A percentile compares a stretch with the other conserved stretches of the same genome.
Evolutionary conservation across 1,139 yeast genomes (phyloP).

Genomic region (Yamadazyma atlantica): DNA sequence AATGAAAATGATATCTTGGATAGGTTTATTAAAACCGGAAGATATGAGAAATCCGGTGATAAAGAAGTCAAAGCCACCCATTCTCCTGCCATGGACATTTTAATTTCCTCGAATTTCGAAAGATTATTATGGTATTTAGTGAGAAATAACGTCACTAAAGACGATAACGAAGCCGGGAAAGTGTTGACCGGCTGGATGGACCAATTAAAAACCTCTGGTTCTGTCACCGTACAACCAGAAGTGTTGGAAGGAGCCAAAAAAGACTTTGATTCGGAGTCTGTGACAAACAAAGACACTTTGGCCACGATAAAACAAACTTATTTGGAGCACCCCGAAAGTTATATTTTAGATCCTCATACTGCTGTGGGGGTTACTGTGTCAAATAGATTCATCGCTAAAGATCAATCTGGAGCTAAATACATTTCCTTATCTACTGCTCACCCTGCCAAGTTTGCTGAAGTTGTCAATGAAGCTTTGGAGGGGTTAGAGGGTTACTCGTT

Average conservation of each 20-base stretch:
- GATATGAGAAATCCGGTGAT: slow-evolving; percentile 65
- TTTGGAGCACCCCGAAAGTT: slow-evolving; percentile 58
- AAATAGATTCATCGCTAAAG: slow-evolving; percentile 52
- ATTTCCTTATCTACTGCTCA: slow-evolving; percentile 94
- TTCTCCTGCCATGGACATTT: slow-evolving; percentile 98
- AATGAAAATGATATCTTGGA: slow-evolving; percentile 93
- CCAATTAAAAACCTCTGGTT: slow-evolving; percentile 71
- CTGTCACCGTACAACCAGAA: slow-evolving; percentile 65
- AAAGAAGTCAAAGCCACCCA: slow-evolving; percentile 78
- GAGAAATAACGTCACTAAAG: slow-evolving; percentile 59
- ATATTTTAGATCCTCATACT: slow-evolving; percentile 93
- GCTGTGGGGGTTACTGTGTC: slow-evolving; percentile 91
- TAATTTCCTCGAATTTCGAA: slow-evolving; percentile 93
- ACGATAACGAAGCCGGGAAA: slow-evolving; percentile 72
- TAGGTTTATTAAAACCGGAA: slow-evolving; percentile 85
- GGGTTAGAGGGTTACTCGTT: slow-evolving; percentile 73
- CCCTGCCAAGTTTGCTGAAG: slow-evolving; percentile 97
- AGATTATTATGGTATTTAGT: slow-evolving; percentile 93
- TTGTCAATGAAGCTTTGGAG: slow-evolving; percentile 77
- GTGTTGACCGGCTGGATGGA: slow-evolving; percentile 75
- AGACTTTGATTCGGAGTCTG: slow-evolving; percentile 78
- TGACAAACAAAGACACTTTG: slow-evolving; percentile 73
- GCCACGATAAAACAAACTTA: slow-evolving; percentile 74
- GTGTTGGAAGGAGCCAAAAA: slow-evolving; percentile 65
- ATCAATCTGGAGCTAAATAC: slow-evolving; percentile 45